phyloP scores from a whole-genome alignment of 1,139 yeast species.

The Tardiomyces blankii region DNA sequence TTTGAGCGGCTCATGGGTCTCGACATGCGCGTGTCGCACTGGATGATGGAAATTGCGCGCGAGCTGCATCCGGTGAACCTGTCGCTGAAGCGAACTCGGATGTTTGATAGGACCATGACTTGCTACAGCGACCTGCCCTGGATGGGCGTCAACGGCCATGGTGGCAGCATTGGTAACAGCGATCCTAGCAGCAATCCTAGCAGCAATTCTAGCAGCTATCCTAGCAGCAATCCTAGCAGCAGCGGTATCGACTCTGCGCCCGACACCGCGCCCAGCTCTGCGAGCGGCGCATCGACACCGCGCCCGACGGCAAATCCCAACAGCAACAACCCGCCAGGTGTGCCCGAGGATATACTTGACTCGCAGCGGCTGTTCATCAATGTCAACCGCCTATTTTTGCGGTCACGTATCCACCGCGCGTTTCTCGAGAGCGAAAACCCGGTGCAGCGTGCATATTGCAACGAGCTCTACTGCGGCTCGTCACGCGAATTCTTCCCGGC shows the following conservation, averaged over 20 bases:
- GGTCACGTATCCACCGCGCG: constrained; percentile 11
- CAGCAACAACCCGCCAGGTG: not conserved
- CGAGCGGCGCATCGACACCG: too few relatives aligned
- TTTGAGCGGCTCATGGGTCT: constrained; percentile 6
- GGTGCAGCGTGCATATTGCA: constrained; percentile 6
- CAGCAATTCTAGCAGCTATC: too few relatives aligned
- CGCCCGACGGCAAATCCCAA: too few relatives aligned
- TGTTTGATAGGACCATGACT: too few relatives aligned
- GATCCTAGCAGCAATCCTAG: too few relatives aligned
- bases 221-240: too few relatives aligned
- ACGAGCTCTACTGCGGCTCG: constrained; percentile 7
- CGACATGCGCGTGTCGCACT: constrained; percentile 4
- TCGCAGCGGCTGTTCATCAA: constrained; percentile 8
- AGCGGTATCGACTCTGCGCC: too few relatives aligned
- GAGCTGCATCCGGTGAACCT: not conserved
- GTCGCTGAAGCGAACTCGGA: not conserved
- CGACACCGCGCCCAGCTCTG: too few relatives aligned
- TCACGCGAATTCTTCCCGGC: not conserved
- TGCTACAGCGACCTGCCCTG: too few relatives aligned
- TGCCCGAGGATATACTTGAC: constrained; percentile 3
- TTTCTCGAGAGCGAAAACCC: constrained; percentile 4
- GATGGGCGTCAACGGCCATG: too few relatives aligned
- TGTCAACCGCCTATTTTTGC: constrained; percentile 8
- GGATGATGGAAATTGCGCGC: not conserved
- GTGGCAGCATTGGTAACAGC: too few relatives aligned